Percentiles rank a stretch among this genome's conserved stretches.
phyloP scores from a whole-genome alignment of 768 basidiomycete genomes.

The Leccinellum rugosiceps region DNA sequence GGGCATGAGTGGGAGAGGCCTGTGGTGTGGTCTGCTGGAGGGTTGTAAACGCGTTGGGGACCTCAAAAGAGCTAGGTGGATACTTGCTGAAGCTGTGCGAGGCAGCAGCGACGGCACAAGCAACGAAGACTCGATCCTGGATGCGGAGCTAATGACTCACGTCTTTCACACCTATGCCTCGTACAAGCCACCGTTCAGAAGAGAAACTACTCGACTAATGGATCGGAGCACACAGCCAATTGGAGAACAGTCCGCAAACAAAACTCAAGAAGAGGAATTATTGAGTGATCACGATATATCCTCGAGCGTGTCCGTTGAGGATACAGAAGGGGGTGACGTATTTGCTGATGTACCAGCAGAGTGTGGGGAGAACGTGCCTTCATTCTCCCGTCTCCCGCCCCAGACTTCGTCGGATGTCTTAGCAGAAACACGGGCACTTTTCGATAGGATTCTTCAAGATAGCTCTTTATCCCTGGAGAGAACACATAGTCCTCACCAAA shows the following conservation, averaged over 20 bases:
- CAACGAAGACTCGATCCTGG: conserved; percentile 35
- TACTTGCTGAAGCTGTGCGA: conserved; percentile 72
- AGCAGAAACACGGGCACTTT: conserved; percentile 64
- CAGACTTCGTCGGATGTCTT: conserved; percentile 72
- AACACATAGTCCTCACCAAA: not conserved
- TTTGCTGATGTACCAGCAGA: conserved; percentile 5
- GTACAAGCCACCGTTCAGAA: conserved; percentile 68
- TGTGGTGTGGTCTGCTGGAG: conserved; percentile 84
- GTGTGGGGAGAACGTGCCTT: conserved; percentile 5
- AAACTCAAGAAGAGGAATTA: not conserved
- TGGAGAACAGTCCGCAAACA: conserved; percentile 1
- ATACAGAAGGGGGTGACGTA: not conserved
- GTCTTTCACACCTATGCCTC: conserved; percentile 86
- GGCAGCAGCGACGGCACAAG: conserved; percentile 17
- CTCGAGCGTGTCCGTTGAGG: conserved; percentile 3
- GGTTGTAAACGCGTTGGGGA: conserved; percentile 88
- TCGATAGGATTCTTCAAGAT: conserved; percentile 55
- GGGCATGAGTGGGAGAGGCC: conserved; percentile 42
- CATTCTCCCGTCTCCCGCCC: conserved; percentile 57
- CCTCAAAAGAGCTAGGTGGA: conserved; percentile 80
- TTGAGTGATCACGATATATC: not conserved
- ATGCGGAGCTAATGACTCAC: conserved; percentile 75
- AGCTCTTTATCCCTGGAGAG: conserved; percentile 5
- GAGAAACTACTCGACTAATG: conserved; percentile 45
- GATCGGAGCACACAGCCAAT: conserved; percentile 13